A percentile compares a stretch with the other conserved stretches of the same genome.
Evolutionary conservation across 768 basidiomycete genomes (phyloP).

Genomic region (Porpolomopsis calyptriformis): DNA sequence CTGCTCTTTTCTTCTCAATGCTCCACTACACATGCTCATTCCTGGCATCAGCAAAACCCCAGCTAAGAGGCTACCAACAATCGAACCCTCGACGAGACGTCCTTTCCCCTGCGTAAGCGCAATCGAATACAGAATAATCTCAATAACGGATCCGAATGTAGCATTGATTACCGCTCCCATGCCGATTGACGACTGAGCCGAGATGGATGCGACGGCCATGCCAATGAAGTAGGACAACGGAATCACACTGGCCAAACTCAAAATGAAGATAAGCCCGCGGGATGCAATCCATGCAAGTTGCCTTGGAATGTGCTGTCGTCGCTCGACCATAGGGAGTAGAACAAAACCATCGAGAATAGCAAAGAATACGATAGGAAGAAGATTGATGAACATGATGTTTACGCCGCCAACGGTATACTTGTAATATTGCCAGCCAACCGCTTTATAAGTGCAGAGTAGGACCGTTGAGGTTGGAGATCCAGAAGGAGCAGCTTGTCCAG

Average conservation of each 20-base stretch:
- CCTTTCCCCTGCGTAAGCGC: constrained; percentile 88
- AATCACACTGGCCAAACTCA: constrained; percentile 84
- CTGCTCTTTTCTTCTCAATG: constrained; percentile 84
- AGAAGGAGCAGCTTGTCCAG: constrained; percentile 83
- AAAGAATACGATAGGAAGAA: constrained; percentile 88
- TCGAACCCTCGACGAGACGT: constrained; percentile 90
- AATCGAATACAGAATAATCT: constrained; percentile 87
- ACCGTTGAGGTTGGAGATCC: constrained; percentile 71
- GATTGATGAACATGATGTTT: constrained; percentile 96
- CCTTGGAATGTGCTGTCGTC: constrained; percentile 47
- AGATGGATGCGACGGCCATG: constrained; percentile 98
- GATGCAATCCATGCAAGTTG: constrained; percentile 63
- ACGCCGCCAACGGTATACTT: constrained; percentile 99
- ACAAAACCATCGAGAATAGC: constrained; percentile 90
- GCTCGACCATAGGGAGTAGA: constrained; percentile 60
- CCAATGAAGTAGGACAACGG: constrained; percentile 98
- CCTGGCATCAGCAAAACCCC: constrained; percentile 98
- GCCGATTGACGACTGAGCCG: constrained; percentile 96
- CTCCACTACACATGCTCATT: constrained; percentile 87
- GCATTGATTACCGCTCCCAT: constrained; percentile 99
- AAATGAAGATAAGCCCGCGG: constrained; percentile 69
- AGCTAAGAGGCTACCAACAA: constrained; percentile 89
- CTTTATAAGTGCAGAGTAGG: constrained; percentile 88
- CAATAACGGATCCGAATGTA: constrained; percentile 96
- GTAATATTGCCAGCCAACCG: constrained; percentile 86